Percentiles rank a stretch among this genome's conserved stretches.
phyloP scores from a whole-genome alignment of 2,329 filamentous ascomycete species.

The Lecanicillium sp. region DNA sequence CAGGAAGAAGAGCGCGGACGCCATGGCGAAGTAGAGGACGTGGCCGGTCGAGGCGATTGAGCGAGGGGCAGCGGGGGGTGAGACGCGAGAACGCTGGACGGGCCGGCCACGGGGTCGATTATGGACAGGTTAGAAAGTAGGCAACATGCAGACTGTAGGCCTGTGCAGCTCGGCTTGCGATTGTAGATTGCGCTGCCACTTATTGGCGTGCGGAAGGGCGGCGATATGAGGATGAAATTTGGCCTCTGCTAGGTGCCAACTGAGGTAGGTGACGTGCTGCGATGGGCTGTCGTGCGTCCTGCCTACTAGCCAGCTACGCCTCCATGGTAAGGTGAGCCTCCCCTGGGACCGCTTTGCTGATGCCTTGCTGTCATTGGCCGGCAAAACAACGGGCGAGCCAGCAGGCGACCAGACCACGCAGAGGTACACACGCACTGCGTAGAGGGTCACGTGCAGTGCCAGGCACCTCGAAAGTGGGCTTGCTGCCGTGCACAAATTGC shows the following conservation, averaged over 20 bases:
- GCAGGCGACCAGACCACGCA: neutral
- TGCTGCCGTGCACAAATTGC: conserved; percentile 3
- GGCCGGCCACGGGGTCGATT: conserved; percentile 14
- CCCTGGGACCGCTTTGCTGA: too few relatives aligned
- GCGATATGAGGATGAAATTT: neutral
- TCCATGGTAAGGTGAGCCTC: too few relatives aligned
- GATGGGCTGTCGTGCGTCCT: too few relatives aligned
- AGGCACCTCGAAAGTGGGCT: neutral
- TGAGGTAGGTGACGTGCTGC: too few relatives aligned
- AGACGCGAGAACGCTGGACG: conserved; percentile 18
- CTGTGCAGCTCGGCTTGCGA: too few relatives aligned
- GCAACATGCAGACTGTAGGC: too few relatives aligned
- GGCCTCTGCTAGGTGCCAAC: too few relatives aligned
- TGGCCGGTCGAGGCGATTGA: conserved; percentile 8
- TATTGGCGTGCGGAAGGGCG: conserved; percentile 7
- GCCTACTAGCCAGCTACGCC: too few relatives aligned
- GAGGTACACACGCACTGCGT: conserved; percentile 1
- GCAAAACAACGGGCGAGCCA: conserved; percentile 11
- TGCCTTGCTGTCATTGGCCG: conserved; percentile 5
- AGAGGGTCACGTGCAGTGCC: conserved; percentile 6
- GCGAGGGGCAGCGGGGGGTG: conserved; percentile 18
- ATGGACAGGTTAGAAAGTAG: too few relatives aligned
- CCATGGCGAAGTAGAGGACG: conserved; percentile 55
- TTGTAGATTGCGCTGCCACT: too few relatives aligned
- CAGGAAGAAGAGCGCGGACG: conserved; percentile 95